phyloP scores from a whole-genome alignment of 148 eudicot species.

The Spergularia marina region DNA sequence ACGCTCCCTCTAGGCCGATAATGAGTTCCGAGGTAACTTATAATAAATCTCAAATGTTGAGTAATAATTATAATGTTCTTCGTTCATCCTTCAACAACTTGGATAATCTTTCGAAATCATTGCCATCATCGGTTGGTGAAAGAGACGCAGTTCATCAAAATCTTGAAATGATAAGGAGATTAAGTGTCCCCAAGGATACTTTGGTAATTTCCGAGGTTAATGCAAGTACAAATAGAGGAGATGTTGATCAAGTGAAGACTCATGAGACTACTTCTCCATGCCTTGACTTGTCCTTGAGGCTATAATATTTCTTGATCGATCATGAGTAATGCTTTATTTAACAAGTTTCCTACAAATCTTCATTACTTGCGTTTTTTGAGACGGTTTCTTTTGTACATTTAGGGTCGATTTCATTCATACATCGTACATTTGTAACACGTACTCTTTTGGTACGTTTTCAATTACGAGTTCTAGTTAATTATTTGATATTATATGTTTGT shows the following conservation, averaged over 20 bases:
- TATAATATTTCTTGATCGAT: neutral
- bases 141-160: no score
- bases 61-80: neutral
- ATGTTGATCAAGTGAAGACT: neutral
- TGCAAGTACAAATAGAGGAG: neutral
- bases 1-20: neutral
- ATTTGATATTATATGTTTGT: no score
- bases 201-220: neutral
- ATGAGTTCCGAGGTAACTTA: neutral
- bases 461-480: no score
- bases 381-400: neutral
- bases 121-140: neutral
- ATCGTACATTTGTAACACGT: no score
- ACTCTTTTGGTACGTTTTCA: no score
- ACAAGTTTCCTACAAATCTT: neutral
- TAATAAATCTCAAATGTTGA: neutral
- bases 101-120: slow-evolving; percentile 8
- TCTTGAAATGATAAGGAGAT: no score
- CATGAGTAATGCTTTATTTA: neutral
- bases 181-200: neutral
- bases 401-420: neutral
- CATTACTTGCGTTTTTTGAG: neutral
- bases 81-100: neutral
- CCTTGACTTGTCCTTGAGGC: slow-evolving; percentile 11
- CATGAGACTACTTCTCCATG: neutral